Base-by-base conservation (phyloP, 768 basidiomycete species). In the Plicaturopsis crispa region DNA sequence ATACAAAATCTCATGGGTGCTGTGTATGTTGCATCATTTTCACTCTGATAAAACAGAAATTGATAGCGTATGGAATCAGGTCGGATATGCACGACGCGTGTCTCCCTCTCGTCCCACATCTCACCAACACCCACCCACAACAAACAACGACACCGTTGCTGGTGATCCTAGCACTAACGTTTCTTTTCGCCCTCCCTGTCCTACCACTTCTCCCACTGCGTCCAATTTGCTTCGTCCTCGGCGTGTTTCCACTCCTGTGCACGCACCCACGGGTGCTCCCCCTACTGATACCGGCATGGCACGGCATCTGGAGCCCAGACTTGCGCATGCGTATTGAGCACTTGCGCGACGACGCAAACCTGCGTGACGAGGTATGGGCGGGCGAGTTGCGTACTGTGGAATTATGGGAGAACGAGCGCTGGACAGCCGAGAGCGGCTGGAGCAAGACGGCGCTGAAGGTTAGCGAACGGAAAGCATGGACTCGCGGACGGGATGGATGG, bases 1-100 rank as follows among this genome's bases (percentile, higher is more conserved):
- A 84, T 93, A 20, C 91, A 93, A 54, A 93, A 93, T 47, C 72
- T 93, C 21, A 92, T 93, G 89, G 89, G 88, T 5, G 61, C 72
- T 5, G 62, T 80, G 85, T 90, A 59, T 46, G 84, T 61, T 33
- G 38, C n/a, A 31, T 12, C 21, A 31, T 38, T 17, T 35, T 24
- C 6, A 48, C 16, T n/a, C 23, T 8, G 21, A 19, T 10, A 13
- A 6, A 31, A 19, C 5, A n/a, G 19, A 18, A n/a, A 18, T 4
- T 33, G 24, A 41, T 17, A 23, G 40, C 24, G 13, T 35, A 20
- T 43, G 46, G 10, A 16, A 17, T 7, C 41, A 87, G 84, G 3
- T 72, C 83, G 6, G 87, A 89, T 47, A 49, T 59, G 0, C 64
- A 83, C 35, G 78, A 81, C 39, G 43, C 67, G 1, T 46, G 73